phyloP scores from a whole-genome alignment of 2,329 filamentous ascomycete species.

The Colletotrichum destructivum region DNA sequence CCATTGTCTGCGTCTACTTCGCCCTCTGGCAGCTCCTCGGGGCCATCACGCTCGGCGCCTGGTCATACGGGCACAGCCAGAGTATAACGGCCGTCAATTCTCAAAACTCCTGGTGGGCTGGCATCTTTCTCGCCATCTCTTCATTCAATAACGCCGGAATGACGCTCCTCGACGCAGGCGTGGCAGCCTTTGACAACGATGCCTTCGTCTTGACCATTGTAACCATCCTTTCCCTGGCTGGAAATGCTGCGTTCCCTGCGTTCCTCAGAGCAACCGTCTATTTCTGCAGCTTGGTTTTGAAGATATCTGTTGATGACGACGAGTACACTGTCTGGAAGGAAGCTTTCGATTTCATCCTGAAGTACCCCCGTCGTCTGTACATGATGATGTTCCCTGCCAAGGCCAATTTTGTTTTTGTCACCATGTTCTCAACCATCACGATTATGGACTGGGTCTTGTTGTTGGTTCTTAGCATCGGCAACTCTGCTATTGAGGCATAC shows the following conservation, averaged over 20 bases:
- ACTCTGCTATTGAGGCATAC: constrained; percentile 67
- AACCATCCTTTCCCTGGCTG: constrained; percentile 73
- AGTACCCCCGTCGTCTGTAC: constrained; percentile 71
- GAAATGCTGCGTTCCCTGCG: constrained; percentile 77
- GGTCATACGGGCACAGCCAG: constrained; percentile 68
- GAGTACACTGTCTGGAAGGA: constrained; percentile 60
- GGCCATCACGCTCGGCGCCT: constrained; percentile 72
- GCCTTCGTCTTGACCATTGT: constrained; percentile 67
- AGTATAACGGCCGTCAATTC: constrained; percentile 67
- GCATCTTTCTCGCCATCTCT: constrained; percentile 76
- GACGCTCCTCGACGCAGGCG: constrained; percentile 76
- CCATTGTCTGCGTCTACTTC: constrained; percentile 74
- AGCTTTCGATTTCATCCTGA: constrained; percentile 68
- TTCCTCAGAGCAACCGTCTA: constrained; percentile 74
- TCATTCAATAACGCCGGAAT: constrained; percentile 81
- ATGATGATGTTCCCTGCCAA: constrained; percentile 75
- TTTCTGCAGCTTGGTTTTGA: constrained; percentile 61
- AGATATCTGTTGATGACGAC: constrained; percentile 54
- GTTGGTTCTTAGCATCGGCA: constrained; percentile 75
- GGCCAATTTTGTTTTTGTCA: constrained; percentile 76
- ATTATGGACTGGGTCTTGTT: constrained; percentile 76
- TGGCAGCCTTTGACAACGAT: constrained; percentile 71
- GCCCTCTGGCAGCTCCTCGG: constrained; percentile 72
- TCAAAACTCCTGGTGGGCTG: constrained; percentile 77
- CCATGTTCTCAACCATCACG: constrained; percentile 73